Base-by-base conservation (phyloP, 148 eudicot species). In the Chenopodium album region DNA sequence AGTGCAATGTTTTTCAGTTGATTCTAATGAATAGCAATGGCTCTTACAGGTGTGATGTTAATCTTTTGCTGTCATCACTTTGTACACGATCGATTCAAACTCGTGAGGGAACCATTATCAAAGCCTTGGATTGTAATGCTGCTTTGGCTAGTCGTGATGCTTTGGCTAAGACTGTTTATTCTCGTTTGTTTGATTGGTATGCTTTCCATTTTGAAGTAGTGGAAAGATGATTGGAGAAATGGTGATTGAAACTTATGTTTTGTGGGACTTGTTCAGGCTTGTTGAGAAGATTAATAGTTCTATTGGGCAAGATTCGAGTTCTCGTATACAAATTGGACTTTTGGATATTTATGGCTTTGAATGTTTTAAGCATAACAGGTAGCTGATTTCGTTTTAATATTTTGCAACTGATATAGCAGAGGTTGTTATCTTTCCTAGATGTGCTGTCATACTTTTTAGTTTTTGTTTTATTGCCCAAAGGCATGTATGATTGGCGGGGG, bases 301-400 rank as follows among this genome's bases (percentile, higher is more conserved):
- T 76, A 95, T 96, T 79, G 99, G 99, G 83, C 99, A 96, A 90
- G 99, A 96, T 91, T 87, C 82, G 50, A 83, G 82, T 80, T 92
- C 98, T 16, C 87, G 66, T 78, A 80, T 90, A 66, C 95, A 96
- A 85, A 96, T 96, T 83, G 99, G 99, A 85, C 95, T 96, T 37
- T 85, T 96, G 86, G 99, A 96, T 82, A 96, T 96, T 41, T 96
- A 96, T 87, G 99, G 99, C 73, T 96, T 96, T 86, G 99, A 96
- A 84, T 94, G 99, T 91, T 96, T 96, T 82, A 94, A 91, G 87
- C 82, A 83, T 71, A 96, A 96, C 88, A 96, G 99, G 99, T 92
- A 56, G 59, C 17, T 46, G 70, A 16, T 56, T 74, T 52, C 69
- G 41, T 31, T 60, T 75, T 76, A 64, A 73, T 68, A 8, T 8